These are phyloP conservation scores for Dryas drummondii DNA, from an alignment of 306 rosid genomes.

Conservation along the genomic window DNA sequence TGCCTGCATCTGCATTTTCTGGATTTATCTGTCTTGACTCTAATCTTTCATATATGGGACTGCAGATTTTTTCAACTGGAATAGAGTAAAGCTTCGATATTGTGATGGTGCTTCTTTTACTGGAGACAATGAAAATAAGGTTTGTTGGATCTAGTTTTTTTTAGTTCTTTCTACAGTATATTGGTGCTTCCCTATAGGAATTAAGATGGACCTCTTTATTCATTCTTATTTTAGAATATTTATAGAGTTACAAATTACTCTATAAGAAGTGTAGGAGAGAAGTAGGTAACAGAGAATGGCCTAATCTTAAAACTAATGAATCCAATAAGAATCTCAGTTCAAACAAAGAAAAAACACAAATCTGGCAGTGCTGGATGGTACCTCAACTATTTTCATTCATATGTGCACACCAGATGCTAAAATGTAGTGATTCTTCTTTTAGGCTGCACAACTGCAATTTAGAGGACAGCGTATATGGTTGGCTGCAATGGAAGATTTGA, in stretches of 20 bases:
- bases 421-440: constrained; percentile 7
- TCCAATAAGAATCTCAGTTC: not conserved
- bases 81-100: constrained; percentile 91
- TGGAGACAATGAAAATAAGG: constrained; percentile 80
- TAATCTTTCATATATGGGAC: constrained; percentile 21
- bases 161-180: no score
- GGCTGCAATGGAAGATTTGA: constrained; percentile 89
- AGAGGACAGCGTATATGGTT: constrained; percentile 90
- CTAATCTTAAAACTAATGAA: not conserved
- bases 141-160: constrained; percentile 7
- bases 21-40: constrained; percentile 12
- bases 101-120: constrained; percentile 97
- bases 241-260: not conserved
- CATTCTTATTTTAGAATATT: not conserved
- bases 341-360: not conserved
- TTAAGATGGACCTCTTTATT: not conserved
- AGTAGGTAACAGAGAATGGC: not conserved
- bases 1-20: constrained; percentile 4
- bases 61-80: constrained; percentile 94
- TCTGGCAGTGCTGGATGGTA: not conserved
- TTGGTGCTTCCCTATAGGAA: not conserved
- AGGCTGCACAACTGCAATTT: constrained; percentile 72
- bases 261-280: not conserved
- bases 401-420: constrained; percentile 15
- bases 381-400: constrained; percentile 1